Conservation (phyloP, 768 basidiomycete species). For the Pisolithus sp. region DNA sequence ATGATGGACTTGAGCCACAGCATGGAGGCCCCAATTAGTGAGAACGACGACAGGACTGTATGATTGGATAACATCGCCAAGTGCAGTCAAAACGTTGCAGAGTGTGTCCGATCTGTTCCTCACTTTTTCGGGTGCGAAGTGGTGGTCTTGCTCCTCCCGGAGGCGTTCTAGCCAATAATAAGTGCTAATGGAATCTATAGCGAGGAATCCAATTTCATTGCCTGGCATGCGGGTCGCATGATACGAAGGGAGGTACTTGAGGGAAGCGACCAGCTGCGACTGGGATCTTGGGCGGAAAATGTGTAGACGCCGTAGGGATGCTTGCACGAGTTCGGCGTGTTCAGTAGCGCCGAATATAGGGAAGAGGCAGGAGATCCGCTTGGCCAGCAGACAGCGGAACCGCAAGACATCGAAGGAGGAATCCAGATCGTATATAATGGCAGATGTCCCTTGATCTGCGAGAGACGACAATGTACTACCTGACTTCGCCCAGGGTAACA, state of each 20-base stretch:
- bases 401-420: constrained; percentile 53
- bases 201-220: constrained; percentile 57
- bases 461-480: constrained; percentile 25
- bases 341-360: constrained; percentile 14
- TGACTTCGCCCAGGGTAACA: constrained; percentile 37
- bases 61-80: constrained; percentile 43
- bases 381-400: constrained; percentile 45
- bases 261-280: constrained; percentile 59
- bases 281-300: constrained; percentile 67
- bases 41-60: constrained; percentile 48
- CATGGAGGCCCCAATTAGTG: constrained; percentile 56
- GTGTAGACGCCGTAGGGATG: constrained; percentile 50
- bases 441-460: constrained; percentile 61
- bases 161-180: constrained; percentile 78
- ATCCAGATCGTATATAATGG: constrained; percentile 68
- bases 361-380: constrained; percentile 36
- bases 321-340: constrained; percentile 26
- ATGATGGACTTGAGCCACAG: constrained; percentile 7
- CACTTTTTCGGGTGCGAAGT: constrained; percentile 7
- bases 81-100: constrained; percentile 40
- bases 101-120: constrained; percentile 22
- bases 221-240: constrained; percentile 43
- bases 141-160: constrained; percentile 46
- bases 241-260: constrained; percentile 51
- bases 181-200: constrained; percentile 69